phyloP scores from a whole-genome alignment of 1,284 basidiomycete species.

The Ustilago nuda region DNA sequence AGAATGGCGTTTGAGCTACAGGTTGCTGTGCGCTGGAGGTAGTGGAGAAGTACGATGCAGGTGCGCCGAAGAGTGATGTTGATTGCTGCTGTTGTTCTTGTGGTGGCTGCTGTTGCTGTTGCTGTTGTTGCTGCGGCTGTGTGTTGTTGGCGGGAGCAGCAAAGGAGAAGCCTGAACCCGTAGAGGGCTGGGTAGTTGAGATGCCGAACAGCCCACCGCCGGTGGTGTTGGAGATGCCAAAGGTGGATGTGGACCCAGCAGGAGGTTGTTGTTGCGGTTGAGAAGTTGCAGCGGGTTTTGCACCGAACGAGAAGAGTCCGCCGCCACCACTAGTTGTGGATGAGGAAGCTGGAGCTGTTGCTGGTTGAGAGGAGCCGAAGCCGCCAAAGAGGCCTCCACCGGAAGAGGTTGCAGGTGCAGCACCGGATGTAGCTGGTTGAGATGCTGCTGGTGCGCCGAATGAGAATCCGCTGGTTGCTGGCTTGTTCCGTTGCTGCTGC shows the following conservation, averaged over 20 bases:
- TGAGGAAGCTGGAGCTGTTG: conserved; percentile 30
- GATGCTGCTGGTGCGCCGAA: conserved; percentile 46
- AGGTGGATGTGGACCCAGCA: conserved; percentile 25
- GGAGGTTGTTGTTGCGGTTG: conserved; percentile 35
- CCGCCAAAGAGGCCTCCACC: conserved; percentile 41
- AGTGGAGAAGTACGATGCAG: conserved; percentile 26
- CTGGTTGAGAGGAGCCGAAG: conserved; percentile 30
- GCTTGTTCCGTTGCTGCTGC: conserved; percentile 50
- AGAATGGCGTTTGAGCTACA: conserved; percentile 32
- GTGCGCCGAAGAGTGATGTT: conserved; percentile 42
- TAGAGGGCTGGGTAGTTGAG: conserved; percentile 15
- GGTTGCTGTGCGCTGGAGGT: conserved; percentile 31
- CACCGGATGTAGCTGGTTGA: conserved; percentile 26
- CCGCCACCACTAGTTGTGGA: conserved; percentile 15
- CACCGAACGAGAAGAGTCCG: conserved; percentile 41
- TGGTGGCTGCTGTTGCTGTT: conserved; percentile 25
- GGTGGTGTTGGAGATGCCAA: conserved; percentile 24
- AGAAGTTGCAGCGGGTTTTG: conserved; percentile 27
- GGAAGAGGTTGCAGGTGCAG: conserved; percentile 22
- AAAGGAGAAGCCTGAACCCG: conserved; percentile 42
- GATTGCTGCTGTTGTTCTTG: conserved; percentile 25
- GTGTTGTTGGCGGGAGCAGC: conserved; percentile 19
- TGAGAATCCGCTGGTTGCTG: conserved; percentile 50
- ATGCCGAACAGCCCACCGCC: conserved; percentile 36
- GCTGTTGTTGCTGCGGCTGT: conserved; percentile 25